Conservation (phyloP, 1,139 yeast species). For the Pichia sp. region DNA sequence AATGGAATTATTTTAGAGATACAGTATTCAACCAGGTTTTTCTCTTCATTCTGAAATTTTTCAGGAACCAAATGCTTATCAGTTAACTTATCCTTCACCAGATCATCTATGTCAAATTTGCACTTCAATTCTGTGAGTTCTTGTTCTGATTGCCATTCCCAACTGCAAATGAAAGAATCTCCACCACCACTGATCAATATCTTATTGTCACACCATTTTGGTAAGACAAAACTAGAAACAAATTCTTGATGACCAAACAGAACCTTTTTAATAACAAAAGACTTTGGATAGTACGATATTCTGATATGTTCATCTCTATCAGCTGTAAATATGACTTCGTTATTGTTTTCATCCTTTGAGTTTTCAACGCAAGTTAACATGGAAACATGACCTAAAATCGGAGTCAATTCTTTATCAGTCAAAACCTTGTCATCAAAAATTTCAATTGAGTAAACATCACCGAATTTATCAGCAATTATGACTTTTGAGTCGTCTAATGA, state of each 20-base stretch:
- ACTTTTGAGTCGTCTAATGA: slow-evolving; percentile 43
- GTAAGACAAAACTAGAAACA: slow-evolving; percentile 54
- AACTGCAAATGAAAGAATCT: slow-evolving; percentile 62
- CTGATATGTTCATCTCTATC: slow-evolving; percentile 97
- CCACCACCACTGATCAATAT: slow-evolving; percentile 83
- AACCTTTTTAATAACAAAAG: slow-evolving; percentile 73
- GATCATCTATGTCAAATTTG: slow-evolving; percentile 40
- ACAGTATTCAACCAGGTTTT: slow-evolving; percentile 42
- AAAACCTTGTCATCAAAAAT: slow-evolving; percentile 25
- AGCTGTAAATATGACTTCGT: slow-evolving; percentile 61
- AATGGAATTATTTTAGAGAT: slow-evolving; percentile 37
- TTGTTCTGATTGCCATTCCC: slow-evolving; percentile 45
- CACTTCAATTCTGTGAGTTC: slow-evolving; percentile 33
- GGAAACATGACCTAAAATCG: slow-evolving; percentile 92
- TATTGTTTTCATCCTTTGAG: slow-evolving; percentile 30
- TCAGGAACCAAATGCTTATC: slow-evolving; percentile 61
- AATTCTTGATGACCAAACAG: slow-evolving; percentile 84
- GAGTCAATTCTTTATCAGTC: slow-evolving; percentile 41
- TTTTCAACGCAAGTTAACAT: slow-evolving; percentile 73
- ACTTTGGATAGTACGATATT: slow-evolving; percentile 73
- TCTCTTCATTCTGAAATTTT: slow-evolving; percentile 50
- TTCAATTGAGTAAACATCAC: slow-evolving; percentile 72
- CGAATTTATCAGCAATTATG: slow-evolving; percentile 91
- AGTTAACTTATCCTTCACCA: slow-evolving; percentile 38
- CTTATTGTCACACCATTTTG: slow-evolving; percentile 36